Percentiles rank a stretch among this genome's conserved stretches.
These are phyloP conservation scores for Plectosphaerella plurivora DNA, from an alignment of 2,329 filamentous ascomycete genomes.

Conservation along the genomic window DNA sequence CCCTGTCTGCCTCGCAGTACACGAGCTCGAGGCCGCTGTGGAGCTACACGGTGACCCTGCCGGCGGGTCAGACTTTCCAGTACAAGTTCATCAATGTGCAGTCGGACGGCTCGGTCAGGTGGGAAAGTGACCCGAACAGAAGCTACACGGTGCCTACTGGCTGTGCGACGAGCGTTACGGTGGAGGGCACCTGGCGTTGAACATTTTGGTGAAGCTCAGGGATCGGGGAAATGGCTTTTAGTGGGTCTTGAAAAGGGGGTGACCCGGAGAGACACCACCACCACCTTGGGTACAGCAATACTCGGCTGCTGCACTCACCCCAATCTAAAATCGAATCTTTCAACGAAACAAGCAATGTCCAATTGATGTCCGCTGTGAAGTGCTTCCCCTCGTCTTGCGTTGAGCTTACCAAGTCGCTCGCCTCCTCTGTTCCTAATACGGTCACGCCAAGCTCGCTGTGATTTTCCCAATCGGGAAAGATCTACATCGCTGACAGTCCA, in stretches of 20 bases:
- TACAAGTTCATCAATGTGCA: conserved; percentile 60
- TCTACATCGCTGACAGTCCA: background rate
- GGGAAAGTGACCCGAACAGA: conserved; percentile 51
- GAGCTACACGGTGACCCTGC: conserved; percentile 44
- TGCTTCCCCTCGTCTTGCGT: too few relatives aligned
- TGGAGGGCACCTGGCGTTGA: conserved; percentile 21
- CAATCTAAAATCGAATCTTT: too few relatives aligned
- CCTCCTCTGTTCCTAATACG: too few relatives aligned
- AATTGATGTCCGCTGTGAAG: too few relatives aligned
- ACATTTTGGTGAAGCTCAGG: background rate
- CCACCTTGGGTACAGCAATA: too few relatives aligned
- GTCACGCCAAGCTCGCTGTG: background rate
- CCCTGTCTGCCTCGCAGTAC: conserved; percentile 49
- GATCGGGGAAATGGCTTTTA: too few relatives aligned
- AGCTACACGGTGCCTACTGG: conserved; percentile 24
- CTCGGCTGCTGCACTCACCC: too few relatives aligned
- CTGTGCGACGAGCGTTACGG: conserved; percentile 14
- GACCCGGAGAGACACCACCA: too few relatives aligned
- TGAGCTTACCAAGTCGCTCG: too few relatives aligned
- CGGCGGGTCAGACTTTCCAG: conserved; percentile 46
- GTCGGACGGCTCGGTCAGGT: conserved; percentile 43
- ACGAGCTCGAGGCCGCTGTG: conserved; percentile 50
- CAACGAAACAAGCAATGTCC: too few relatives aligned
- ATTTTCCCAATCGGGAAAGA: background rate
- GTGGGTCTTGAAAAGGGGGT: too few relatives aligned